Conservation (phyloP, 2,329 filamentous ascomycete genomes). For the Hawksworthiomyces lignivorus region DNA sequence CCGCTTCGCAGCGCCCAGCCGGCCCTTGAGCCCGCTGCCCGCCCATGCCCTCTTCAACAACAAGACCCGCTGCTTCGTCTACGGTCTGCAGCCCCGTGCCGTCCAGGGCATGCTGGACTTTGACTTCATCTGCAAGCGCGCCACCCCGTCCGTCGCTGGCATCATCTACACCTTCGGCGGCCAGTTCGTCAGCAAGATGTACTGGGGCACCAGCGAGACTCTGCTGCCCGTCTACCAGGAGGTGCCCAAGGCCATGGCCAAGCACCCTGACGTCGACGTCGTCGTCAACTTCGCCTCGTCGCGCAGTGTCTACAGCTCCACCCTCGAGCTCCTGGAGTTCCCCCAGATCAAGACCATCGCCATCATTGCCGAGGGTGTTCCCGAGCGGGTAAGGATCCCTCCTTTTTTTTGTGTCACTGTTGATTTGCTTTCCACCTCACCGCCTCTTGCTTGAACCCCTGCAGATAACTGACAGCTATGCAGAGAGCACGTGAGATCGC, state of each 20-base stretch:
- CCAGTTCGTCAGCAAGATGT: conserved; percentile 99
- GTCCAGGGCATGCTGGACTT: conserved; percentile 96
- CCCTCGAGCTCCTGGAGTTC: conserved; percentile 95
- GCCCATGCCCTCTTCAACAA: conserved; percentile 93
- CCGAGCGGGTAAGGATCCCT: conserved; percentile 71
- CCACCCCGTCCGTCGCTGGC: conserved; percentile 90
- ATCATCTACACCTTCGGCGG: conserved; percentile 99
- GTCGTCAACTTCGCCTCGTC: conserved; percentile 99
- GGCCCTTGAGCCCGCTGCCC: conserved; percentile 81
- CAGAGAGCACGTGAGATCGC: conserved; percentile 96
- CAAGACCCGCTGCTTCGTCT: conserved; percentile 99
- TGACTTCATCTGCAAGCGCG: conserved; percentile 99
- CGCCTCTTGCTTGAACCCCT: too few relatives aligned
- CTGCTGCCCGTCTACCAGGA: conserved; percentile 97
- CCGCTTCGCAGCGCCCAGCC: conserved; percentile 87
- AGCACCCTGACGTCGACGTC: conserved; percentile 95
- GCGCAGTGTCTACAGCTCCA: conserved; percentile 96
- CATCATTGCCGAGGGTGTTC: conserved; percentile 98
- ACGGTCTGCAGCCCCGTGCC: conserved; percentile 93
- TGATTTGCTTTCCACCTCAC: neutral
- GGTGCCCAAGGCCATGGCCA: conserved; percentile 83
- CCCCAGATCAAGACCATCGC: conserved; percentile 98
- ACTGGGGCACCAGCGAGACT: conserved; percentile 99
- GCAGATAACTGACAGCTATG: conserved; percentile 20
- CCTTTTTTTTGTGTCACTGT: neutral